Evolutionary conservation across 768 basidiomycete genomes (phyloP).

Genomic region (Boletales sp.): DNA sequence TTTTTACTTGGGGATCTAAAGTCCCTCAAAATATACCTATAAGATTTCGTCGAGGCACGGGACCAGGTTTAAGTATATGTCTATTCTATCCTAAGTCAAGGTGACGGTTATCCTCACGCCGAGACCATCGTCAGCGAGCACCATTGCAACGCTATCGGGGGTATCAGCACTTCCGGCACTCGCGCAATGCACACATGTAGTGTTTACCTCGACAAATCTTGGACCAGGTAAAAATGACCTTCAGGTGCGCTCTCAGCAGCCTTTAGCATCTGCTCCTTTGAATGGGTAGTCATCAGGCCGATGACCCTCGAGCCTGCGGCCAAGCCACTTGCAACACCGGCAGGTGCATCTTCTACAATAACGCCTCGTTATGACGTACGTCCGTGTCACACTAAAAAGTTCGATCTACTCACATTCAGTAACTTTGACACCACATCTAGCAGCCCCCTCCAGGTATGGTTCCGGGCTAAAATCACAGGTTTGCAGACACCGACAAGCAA

Average conservation of each 20-base stretch:
- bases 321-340: constrained; percentile 74
- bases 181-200: neutral
- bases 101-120: constrained; percentile 36
- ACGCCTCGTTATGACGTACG: constrained; percentile 46
- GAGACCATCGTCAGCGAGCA: constrained; percentile 26
- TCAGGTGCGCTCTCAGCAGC: constrained; percentile 44
- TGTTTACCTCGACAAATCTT: constrained; percentile 64
- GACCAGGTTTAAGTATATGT: neutral
- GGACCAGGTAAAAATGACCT: constrained; percentile 51
- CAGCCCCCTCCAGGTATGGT: constrained; percentile 85
- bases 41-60: neutral
- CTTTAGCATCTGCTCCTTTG: constrained; percentile 60
- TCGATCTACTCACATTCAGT: constrained; percentile 18
- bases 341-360: constrained; percentile 91
- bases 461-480: constrained; percentile 54
- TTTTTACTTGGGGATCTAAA: neutral
- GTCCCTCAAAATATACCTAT: constrained; percentile 3
- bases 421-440: constrained; percentile 60
- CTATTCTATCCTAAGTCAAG: constrained; percentile 3
- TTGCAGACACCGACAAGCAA: neutral
- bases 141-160: constrained; percentile 25
- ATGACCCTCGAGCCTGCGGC: constrained; percentile 83
- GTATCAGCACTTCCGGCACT: neutral
- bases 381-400: neutral
- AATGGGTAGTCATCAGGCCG: constrained; percentile 80